These are phyloP conservation scores for Globisporangium middletonii DNA, from an alignment of 352 stramenopile genomes.

Conservation along the genomic window DNA sequence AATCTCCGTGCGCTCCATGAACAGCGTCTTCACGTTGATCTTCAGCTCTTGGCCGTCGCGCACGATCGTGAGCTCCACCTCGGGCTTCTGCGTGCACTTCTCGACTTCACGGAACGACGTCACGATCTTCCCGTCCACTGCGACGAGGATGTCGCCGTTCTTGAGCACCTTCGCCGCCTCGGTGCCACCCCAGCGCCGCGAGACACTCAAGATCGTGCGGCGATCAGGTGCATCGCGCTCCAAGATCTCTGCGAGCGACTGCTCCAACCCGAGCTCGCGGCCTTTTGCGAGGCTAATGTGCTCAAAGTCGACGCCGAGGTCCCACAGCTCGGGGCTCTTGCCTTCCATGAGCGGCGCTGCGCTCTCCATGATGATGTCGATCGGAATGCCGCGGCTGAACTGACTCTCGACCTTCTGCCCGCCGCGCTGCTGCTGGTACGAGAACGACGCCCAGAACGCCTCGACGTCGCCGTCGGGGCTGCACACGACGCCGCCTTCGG, in stretches of 20 bases:
- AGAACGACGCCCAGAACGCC: slow-evolving; percentile 87
- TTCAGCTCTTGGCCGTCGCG: slow-evolving; percentile 67
- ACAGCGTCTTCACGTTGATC: slow-evolving; percentile 69
- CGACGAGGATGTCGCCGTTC: slow-evolving; percentile 85
- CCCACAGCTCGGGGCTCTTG: slow-evolving; percentile 65
- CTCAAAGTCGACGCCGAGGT: slow-evolving; percentile 83
- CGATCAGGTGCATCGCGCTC: slow-evolving; percentile 63
- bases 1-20: slow-evolving; percentile 82
- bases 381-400: slow-evolving; percentile 82
- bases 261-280: slow-evolving; percentile 79
- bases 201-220: slow-evolving; percentile 76
- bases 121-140: slow-evolving; percentile 76
- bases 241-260: slow-evolving; percentile 69
- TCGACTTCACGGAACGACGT: slow-evolving; percentile 86
- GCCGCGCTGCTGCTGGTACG: slow-evolving; percentile 71
- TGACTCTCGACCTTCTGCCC: slow-evolving; percentile 80
- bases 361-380: slow-evolving; percentile 87
- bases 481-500: slow-evolving; percentile 77
- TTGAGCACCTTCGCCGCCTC: slow-evolving; percentile 59
- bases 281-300: slow-evolving; percentile 87
- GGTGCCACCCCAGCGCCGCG: slow-evolving; percentile 68
- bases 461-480: slow-evolving; percentile 61
- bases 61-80: slow-evolving; percentile 83
- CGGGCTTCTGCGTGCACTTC: slow-evolving; percentile 65
- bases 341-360: slow-evolving; percentile 64